Evolutionary conservation across 352 stramenopile genomes (phyloP).

Genomic region (Phytophthora melonis): DNA sequence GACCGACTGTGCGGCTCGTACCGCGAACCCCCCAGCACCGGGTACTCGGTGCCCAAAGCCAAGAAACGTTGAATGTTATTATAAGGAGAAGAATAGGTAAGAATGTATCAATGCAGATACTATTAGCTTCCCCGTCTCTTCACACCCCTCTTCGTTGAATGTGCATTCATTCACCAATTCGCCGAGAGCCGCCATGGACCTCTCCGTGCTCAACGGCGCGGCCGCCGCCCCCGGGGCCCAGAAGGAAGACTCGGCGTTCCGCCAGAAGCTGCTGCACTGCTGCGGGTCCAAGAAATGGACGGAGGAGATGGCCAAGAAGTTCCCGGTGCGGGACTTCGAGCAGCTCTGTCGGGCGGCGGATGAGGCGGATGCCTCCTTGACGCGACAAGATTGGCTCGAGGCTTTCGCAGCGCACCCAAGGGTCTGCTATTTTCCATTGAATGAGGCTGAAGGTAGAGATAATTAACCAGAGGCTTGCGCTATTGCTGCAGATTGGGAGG

Average conservation of each 20-base stretch:
- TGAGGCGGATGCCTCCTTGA: conserved; percentile 48
- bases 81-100: background rate
- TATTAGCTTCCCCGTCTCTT: background rate
- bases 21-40: conserved; percentile 45
- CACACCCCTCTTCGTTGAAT: conserved; percentile 5
- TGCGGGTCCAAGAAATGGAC: conserved; percentile 70
- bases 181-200: conserved; percentile 28
- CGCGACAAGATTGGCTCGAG: conserved; percentile 70
- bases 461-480: background rate
- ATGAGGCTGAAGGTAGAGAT: background rate
- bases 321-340: conserved; percentile 54
- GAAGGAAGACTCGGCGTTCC: conserved; percentile 35
- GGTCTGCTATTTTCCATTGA: conserved; percentile 32
- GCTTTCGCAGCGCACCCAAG: conserved; percentile 74
- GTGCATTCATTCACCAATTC: conserved; percentile 5
- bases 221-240: conserved; percentile 36
- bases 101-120: too few relatives aligned
- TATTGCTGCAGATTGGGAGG: conserved; percentile 61
- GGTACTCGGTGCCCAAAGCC: conserved; percentile 27
- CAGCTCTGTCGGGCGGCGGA: conserved; percentile 55
- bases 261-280: conserved; percentile 63
- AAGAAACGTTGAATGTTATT: conserved; percentile 18
- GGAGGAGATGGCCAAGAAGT: conserved; percentile 41
- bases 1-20: conserved; percentile 75
- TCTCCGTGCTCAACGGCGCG: conserved; percentile 54